Evolutionary conservation across 257 asterid genomes (phyloP).

Genomic region (Solanum sitiens): DNA sequence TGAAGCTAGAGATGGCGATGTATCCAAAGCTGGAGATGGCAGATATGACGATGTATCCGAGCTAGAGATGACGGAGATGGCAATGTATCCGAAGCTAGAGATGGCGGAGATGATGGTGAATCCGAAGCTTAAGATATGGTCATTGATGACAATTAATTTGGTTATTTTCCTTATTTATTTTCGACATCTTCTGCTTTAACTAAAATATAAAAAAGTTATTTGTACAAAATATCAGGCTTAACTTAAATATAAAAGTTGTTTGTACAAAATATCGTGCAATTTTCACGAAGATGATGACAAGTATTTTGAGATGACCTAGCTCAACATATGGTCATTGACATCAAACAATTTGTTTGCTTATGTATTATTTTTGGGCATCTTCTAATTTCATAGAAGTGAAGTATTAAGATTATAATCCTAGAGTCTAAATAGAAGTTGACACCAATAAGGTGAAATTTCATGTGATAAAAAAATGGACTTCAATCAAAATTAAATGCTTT

Average conservation of each 20-base stretch:
- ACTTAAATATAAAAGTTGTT: no score
- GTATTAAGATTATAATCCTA: not conserved
- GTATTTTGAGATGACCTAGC: not conserved
- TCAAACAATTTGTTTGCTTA: not conserved
- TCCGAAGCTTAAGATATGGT: not conserved
- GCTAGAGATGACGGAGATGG: no score
- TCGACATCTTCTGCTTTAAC: no score
- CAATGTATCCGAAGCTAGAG: not conserved
- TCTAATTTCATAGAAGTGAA: not conserved
- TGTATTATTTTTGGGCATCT: not conserved
- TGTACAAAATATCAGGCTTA: not conserved
- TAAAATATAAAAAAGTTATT: no score
- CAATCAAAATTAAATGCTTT: not conserved
- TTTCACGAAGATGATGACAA: not conserved
- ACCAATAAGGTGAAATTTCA: not conserved
- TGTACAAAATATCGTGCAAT: not conserved
- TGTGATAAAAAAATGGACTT: not conserved
- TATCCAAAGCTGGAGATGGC: no score
- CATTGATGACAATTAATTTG: not conserved
- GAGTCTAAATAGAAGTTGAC: not conserved
- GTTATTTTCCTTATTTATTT: not conserved
- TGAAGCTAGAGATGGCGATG: not conserved
- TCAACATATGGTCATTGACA: not conserved
- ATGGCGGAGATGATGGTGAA: not conserved
- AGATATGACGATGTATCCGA: no score